Evolutionary conservation across 305 asterid genomes (phyloP).

Genomic region (Plantago lanceolata): DNA sequence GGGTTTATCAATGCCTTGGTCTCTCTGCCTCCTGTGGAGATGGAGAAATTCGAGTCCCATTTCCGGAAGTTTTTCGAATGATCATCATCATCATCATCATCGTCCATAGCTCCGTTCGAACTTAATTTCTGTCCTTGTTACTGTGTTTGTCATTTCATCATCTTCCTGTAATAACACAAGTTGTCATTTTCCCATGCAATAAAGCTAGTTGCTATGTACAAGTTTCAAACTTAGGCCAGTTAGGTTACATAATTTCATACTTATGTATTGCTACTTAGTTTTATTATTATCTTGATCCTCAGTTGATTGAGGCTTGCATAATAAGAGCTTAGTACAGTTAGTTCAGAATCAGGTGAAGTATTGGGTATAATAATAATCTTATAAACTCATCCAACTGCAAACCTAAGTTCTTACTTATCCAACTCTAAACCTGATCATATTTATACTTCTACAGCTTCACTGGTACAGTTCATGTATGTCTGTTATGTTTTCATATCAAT

Average conservation of each 20-base stretch:
- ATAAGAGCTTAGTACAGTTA: not conserved
- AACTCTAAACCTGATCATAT: not conserved
- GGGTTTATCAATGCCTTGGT: constrained; percentile 64
- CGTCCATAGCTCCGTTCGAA: not conserved
- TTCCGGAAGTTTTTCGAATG: constrained; percentile 30
- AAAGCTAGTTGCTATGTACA: not conserved
- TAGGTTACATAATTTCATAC: not conserved
- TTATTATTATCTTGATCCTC: not conserved
- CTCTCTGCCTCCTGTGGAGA: constrained; percentile 41
- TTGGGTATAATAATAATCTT: not conserved
- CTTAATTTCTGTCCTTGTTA: not conserved
- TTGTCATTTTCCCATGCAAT: not conserved
- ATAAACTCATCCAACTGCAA: not conserved
- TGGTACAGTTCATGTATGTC: not conserved
- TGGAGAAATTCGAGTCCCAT: constrained; percentile 38
- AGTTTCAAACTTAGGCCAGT: not conserved
- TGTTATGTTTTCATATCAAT: not conserved
- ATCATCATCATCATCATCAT: not conserved
- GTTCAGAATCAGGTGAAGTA: not conserved
- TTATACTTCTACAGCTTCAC: not conserved
- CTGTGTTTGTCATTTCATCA: not conserved
- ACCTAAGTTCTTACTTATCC: not conserved
- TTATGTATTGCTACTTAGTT: not conserved
- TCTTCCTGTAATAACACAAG: not conserved
- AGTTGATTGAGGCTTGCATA: not conserved